Evolutionary conservation across 2,329 filamentous ascomycete genomes (phyloP).

Genomic region (Verticillium alfalfae): DNA sequence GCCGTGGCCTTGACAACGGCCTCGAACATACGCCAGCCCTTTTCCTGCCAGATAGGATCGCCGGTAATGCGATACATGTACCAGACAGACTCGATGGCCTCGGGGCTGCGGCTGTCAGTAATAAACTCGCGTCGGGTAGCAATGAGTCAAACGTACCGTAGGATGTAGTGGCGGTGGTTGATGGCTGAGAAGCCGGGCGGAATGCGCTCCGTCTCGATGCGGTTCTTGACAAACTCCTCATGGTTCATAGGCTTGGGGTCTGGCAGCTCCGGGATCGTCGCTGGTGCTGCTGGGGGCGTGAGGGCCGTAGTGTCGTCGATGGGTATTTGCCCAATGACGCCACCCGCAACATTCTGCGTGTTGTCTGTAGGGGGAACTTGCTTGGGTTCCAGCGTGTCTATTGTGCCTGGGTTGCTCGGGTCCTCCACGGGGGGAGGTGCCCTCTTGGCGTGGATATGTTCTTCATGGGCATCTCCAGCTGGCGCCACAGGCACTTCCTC

Average conservation of each 20-base stretch:
- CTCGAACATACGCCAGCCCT: slow-evolving; percentile 82
- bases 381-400: slow-evolving; percentile 17
- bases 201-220: slow-evolving; percentile 36
- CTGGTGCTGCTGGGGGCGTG: slow-evolving; percentile 5
- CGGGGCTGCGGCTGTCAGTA: slow-evolving; percentile 49
- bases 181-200: slow-evolving; percentile 47
- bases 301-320: slow-evolving; percentile 13
- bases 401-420: neutral
- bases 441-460: slow-evolving; percentile 2
- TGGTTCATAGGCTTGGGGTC: slow-evolving; percentile 44
- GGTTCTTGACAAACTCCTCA: slow-evolving; percentile 43
- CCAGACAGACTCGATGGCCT: slow-evolving; percentile 84
- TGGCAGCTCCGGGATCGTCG: slow-evolving; percentile 13
- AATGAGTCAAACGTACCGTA: slow-evolving; percentile 44
- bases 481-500: neutral
- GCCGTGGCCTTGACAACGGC: slow-evolving; percentile 62
- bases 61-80: slow-evolving; percentile 89
- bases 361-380: neutral
- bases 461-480: slow-evolving; percentile 10
- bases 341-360: slow-evolving; percentile 10
- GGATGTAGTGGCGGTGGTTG: slow-evolving; percentile 46
- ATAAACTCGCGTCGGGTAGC: slow-evolving; percentile 11
- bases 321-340: slow-evolving; percentile 18
- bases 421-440: slow-evolving; percentile 6
- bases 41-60: slow-evolving; percentile 67